These are phyloP conservation scores for Epichloe hybrida DNA, from an alignment of 2,329 filamentous ascomycete genomes.

Conservation along the genomic window DNA sequence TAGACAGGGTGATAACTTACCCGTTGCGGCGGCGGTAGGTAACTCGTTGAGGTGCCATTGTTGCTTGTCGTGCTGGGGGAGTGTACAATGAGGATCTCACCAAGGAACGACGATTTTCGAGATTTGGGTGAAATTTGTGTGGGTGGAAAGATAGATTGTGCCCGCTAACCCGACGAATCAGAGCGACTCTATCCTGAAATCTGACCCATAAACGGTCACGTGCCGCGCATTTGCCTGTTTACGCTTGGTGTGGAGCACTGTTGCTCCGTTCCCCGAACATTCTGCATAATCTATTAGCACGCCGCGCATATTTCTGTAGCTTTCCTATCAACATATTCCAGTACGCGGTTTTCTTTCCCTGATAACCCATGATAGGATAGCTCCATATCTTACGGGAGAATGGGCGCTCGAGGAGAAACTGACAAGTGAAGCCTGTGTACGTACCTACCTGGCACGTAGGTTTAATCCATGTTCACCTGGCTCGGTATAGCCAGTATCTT, in stretches of 20 bases:
- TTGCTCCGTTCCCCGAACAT: no score
- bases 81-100: constrained; percentile 23
- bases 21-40: constrained; percentile 67
- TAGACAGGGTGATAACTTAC: constrained; percentile 37
- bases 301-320: no score
- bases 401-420: no score
- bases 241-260: not conserved
- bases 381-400: no score
- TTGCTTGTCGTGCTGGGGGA: constrained; percentile 31
- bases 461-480: no score
- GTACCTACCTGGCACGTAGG: no score
- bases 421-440: no score
- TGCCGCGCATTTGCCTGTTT: not conserved
- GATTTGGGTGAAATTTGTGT: constrained; percentile 31
- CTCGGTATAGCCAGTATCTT: no score
- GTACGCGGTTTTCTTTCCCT: no score
- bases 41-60: constrained; percentile 46
- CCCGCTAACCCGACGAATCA: constrained; percentile 27
- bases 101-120: constrained; percentile 25
- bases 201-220: not conserved
- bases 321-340: no score
- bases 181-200: constrained; percentile 1
- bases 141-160: constrained; percentile 23
- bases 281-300: no score
- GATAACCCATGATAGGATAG: no score